Base-by-base conservation (phyloP, 305 asterid species). In the Andrographis paniculata region DNA sequence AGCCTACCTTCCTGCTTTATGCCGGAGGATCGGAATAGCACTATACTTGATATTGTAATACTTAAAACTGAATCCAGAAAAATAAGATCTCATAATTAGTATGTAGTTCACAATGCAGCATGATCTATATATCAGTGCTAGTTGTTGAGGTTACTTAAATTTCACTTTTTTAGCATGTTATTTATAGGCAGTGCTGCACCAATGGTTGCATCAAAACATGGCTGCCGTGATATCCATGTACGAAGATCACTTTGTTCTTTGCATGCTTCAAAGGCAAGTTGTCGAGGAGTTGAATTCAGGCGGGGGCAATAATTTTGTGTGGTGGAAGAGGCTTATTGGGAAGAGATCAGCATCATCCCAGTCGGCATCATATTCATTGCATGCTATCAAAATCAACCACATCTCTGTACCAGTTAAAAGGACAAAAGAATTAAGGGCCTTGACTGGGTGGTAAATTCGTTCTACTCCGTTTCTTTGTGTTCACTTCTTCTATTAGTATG, bases 171-270 rank as follows among this genome's bases (percentile, higher is more conserved):
- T n/a, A n/a, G n/a, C n/a, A n/a, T n/a, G n/a, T n/a, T n/a, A n/a
- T 48, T 66, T 58, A 70, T 78, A 91, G 99, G 96, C 77, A 58
- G 94, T 82, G 22, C 45, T 86, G 68, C 75, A 77, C 63, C 95
- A 79, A 58, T 91, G 96, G 99, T 57, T 86, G 69, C 94, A 78
- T 69, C 95, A 80, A 65, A 91, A 91, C 74, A 77, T 86, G 94
- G 83, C 70, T 28, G 93, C 95, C 21, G 84, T 91, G 66, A 92
- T 66, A 48, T 91, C 89, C 17, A 91, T 91, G 99, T 91, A 78
- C 19, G 99, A 91, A 61, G 99, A 91, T 52, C 84, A 72, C 63
- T 91, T 91, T 70, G 96, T 80, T 51, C 75, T 91, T 49, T 55
- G 71, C 58, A 79, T 84, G 56, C 77, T 91, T 63, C 66, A 76